These are phyloP conservation scores for Hevea brasiliensis DNA, from an alignment of 345 rosid species.

Conservation along the genomic window DNA sequence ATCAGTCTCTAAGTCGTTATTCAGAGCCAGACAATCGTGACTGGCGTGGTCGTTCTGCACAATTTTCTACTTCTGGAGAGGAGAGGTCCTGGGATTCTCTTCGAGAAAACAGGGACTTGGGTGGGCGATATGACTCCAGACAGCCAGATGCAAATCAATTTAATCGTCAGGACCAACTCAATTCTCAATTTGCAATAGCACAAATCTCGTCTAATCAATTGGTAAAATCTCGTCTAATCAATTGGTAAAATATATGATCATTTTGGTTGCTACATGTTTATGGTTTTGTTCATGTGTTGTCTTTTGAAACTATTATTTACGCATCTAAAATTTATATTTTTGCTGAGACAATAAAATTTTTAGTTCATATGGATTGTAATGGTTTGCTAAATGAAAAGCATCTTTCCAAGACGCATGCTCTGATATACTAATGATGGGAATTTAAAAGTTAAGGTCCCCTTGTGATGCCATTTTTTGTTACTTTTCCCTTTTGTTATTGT, in stretches of 20 bases:
- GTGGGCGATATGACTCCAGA: constrained; percentile 43
- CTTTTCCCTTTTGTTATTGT: no score
- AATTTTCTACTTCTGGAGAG: constrained; percentile 55
- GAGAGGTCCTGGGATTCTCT: constrained; percentile 66
- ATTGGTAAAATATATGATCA: no score
- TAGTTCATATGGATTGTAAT: not conserved
- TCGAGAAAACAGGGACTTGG: constrained; percentile 49
- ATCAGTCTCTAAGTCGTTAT: constrained; percentile 58
- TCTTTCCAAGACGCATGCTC: not conserved
- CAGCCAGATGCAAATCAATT: constrained; percentile 48
- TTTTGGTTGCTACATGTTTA: not conserved
- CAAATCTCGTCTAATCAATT: constrained; percentile 56
- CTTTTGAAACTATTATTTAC: not conserved
- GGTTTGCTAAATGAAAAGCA: not conserved
- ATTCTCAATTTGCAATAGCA: constrained; percentile 43
- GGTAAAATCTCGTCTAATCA: constrained; percentile 41
- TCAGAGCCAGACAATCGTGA: constrained; percentile 87
- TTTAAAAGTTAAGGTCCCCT: not conserved
- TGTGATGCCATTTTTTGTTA: not conserved
- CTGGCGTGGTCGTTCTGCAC: constrained; percentile 79
- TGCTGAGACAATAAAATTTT: not conserved
- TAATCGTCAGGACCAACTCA: constrained; percentile 50
- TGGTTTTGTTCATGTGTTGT: not conserved
- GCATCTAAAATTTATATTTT: not conserved
- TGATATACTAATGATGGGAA: not conserved